Evolutionary conservation across 2,329 filamentous ascomycete species (phyloP).

Genomic region (Aspergillus piperis): DNA sequence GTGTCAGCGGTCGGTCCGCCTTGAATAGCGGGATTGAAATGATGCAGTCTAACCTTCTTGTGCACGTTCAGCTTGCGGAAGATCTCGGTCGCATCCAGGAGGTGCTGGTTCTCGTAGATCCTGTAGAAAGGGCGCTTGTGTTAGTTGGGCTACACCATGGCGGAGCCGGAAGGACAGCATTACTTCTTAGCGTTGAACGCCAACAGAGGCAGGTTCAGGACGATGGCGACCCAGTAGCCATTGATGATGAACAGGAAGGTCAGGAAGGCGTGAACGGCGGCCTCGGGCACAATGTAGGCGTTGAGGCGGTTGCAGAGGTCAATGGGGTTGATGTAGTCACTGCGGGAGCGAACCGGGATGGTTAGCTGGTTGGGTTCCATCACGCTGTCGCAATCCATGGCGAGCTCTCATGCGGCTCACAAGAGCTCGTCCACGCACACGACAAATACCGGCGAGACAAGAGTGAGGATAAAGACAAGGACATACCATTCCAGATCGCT

Average conservation of each 20-base stretch:
- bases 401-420: neutral
- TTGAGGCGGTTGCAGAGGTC: conserved; percentile 99
- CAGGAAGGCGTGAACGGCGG: conserved; percentile 92
- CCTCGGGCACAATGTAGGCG: conserved; percentile 98
- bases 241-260: conserved; percentile 97
- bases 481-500: conserved; percentile 97
- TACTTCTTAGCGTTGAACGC: conserved; percentile 98
- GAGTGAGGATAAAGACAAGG: neutral
- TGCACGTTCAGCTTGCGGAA: conserved; percentile 99
- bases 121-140: conserved; percentile 50
- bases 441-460: neutral
- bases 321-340: conserved; percentile 99
- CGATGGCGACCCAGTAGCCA: conserved; percentile 92
- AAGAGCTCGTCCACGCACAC: neutral
- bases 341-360: conserved; percentile 45
- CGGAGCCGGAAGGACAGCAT: conserved; percentile 40
- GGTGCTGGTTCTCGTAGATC: conserved; percentile 95
- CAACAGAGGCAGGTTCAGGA: conserved; percentile 89
- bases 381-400: conserved; percentile 13
- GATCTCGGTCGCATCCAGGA: conserved; percentile 96
- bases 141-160: conserved; percentile 20
- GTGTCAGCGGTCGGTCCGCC: conserved; percentile 14
- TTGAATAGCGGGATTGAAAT: conserved; percentile 9
- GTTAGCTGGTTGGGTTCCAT: conserved; percentile 30
- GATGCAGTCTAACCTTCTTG: conserved; percentile 73